A percentile compares a stretch with the other conserved stretches of the same genome.
These are phyloP conservation scores for Triticum timopheevii DNA, from an alignment of 176 grass and related monocot genomes.

Conservation along the genomic window DNA sequence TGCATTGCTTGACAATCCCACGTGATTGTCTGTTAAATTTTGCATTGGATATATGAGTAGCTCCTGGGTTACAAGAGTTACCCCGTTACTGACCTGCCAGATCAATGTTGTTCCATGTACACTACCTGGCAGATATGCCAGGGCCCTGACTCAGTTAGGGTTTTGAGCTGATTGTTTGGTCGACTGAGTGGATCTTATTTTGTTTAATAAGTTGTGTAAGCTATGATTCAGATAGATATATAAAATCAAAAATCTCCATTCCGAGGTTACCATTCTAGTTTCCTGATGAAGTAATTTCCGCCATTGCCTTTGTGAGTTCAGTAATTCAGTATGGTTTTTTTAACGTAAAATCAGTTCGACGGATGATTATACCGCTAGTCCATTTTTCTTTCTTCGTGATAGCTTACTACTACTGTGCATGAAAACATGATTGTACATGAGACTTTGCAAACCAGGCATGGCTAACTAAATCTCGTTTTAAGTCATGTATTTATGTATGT, in stretches of 20 bases:
- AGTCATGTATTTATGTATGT: neutral
- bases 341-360: no score
- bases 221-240: conserved; percentile 33
- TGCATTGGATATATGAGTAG: conserved; percentile 24
- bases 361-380: neutral
- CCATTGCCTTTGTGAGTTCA: neutral
- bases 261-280: neutral
- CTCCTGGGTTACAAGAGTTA: conserved; percentile 16
- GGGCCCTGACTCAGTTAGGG: conserved; percentile 24
- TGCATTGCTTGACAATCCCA: conserved; percentile 19
- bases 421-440: no score
- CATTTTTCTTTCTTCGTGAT: neutral
- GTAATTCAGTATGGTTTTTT: neutral
- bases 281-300: neutral
- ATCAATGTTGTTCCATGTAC: conserved; percentile 48
- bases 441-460: no score
- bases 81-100: conserved; percentile 29
- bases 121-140: conserved; percentile 40
- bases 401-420: neutral
- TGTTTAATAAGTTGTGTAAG: conserved; percentile 48
- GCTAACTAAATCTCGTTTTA: no score
- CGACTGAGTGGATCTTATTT: conserved; percentile 22
- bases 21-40: conserved; percentile 34
- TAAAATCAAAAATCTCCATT: conserved; percentile 25
- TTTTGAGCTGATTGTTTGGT: conserved; percentile 47